Evolutionary conservation across 2,329 filamentous ascomycete genomes (phyloP).

Genomic region (Paecilomyces variotii): DNA sequence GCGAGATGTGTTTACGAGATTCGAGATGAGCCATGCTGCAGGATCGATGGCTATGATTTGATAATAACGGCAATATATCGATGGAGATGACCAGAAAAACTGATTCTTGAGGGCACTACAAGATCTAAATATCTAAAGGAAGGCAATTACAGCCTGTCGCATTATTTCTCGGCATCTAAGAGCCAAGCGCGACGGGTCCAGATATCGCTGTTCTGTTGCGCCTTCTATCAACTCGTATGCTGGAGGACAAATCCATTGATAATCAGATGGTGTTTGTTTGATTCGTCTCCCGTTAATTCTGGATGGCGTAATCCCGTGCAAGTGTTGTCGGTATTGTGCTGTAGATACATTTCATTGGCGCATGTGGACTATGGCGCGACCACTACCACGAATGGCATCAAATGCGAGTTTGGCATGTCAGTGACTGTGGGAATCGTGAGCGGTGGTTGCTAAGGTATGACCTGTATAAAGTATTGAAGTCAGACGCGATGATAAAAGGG

Average conservation of each 20-base stretch:
- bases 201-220: neutral
- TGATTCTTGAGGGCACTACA: neutral
- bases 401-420: neutral
- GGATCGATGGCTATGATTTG: neutral
- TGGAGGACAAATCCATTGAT: neutral
- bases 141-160: neutral
- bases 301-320: neutral
- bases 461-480: neutral
- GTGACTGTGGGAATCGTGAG: neutral
- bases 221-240: neutral
- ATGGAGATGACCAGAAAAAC: neutral
- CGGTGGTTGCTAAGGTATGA: neutral
- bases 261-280: neutral
- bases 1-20: constrained; percentile 41
- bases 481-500: no score
- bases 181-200: neutral
- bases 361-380: neutral
- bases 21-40: constrained; percentile 33
- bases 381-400: neutral
- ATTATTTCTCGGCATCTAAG: neutral
- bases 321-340: neutral
- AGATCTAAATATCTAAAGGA: neutral
- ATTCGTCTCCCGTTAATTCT: neutral
- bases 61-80: neutral
- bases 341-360: neutral